Base-by-base conservation (phyloP, 192 early-diverging fungal species). In the Helicostylum pulchrum region DNA sequence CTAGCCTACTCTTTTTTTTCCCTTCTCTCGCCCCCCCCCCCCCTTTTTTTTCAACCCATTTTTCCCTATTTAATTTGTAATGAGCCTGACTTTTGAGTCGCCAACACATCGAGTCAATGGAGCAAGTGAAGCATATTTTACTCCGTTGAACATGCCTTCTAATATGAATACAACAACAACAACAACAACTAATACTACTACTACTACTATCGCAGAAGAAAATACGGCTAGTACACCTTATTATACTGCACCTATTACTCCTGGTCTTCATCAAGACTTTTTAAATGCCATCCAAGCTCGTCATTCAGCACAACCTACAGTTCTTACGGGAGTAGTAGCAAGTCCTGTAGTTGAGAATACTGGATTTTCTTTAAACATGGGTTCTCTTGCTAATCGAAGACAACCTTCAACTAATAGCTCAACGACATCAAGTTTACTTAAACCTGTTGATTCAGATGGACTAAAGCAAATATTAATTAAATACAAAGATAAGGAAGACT, bases 271-370 rank as follows among this genome's bases (percentile, higher is more conserved):
- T 52, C 64, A 70, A 42, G 74, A 75, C 30, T 75, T 75, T 23
- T 63, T 70, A 23, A 70, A 75, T 52, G 74, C 74, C 19, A 65
- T 75, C n/a, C 74, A 75, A 45, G 44, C 46, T 30, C 67, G 74
- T 23, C 68, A 75, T 51, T 30, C 62, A 11, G 31, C 45, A 5
- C 64, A 70, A 48, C 47, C 68, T 15, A 62, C 61, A 20, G 61
- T 70, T 11, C 61, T 70, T 10, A 31, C 67, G n/a, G 36, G 31
- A 17, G 17, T 17, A 17, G 17, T 17, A 19, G 17, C 15, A 0
- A 48, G 46, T 19, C 46, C 32, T 12, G 15, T 31, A 45, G 9
- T 17, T 58, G 11, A 3, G 7, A 20, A 20, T 46, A 19, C 55
- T 6, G 32, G 61, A 20, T 39, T 62, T 30, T 52, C 58, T 19